Conservation (phyloP, 2,329 filamentous ascomycete genomes). For the Pseudocercospora pini-densiflorae region DNA sequence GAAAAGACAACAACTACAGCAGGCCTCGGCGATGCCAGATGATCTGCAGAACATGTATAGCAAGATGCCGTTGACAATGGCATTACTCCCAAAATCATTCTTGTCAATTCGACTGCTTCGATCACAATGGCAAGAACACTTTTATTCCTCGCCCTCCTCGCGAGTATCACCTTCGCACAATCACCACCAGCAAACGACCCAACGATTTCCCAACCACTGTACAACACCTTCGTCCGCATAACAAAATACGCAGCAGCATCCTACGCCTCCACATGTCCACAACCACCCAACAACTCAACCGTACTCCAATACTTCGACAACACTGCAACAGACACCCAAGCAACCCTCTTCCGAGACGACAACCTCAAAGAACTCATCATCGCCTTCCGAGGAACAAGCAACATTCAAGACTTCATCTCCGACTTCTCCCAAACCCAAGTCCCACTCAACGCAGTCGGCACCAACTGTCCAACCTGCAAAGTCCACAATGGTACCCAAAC, state of each 20-base stretch:
- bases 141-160: neutral
- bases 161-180: neutral
- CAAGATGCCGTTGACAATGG: neutral
- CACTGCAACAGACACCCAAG: slow-evolving; percentile 13
- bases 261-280: slow-evolving; percentile 13
- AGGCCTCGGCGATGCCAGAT: neutral
- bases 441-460: slow-evolving; percentile 14
- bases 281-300: slow-evolving; percentile 11
- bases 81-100: too few species aligned
- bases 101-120: too few species aligned
- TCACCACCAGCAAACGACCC: neutral
- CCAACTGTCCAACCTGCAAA: slow-evolving; percentile 16
- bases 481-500: slow-evolving; percentile 19
- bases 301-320: slow-evolving; percentile 21
- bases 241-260: slow-evolving; percentile 17
- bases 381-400: slow-evolving; percentile 19
- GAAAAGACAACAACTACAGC: neutral
- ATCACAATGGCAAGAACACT: neutral
- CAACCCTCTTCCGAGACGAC: slow-evolving; percentile 21
- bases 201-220: slow-evolving; percentile 14
- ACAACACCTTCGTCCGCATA: slow-evolving; percentile 16
- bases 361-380: slow-evolving; percentile 14
- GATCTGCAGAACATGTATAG: neutral
- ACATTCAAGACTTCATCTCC: slow-evolving; percentile 16
- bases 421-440: slow-evolving; percentile 16